A percentile compares a stretch with the other conserved stretches of the same genome.
Conservation (phyloP, 106 monocot genomes). For the Apostasia ramifera region DNA sequence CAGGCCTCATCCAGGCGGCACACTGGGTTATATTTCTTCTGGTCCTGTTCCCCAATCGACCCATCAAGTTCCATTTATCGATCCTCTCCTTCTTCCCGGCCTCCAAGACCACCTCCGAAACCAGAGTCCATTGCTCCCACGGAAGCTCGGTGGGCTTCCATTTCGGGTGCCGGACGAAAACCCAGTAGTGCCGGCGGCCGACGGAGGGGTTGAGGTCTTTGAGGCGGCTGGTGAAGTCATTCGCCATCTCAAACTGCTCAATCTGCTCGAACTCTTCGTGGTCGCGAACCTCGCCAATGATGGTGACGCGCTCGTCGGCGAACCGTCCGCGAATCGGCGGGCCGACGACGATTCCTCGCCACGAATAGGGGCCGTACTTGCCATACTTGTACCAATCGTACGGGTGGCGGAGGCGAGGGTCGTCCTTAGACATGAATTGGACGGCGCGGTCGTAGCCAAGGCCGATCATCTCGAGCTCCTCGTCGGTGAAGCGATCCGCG, state of each 20-base stretch:
- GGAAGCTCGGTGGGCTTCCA: slow-evolving; percentile 58
- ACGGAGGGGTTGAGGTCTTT: slow-evolving; percentile 24
- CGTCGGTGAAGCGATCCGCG: slow-evolving; percentile 75
- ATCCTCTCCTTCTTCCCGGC: slow-evolving; percentile 38
- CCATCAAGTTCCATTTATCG: slow-evolving; percentile 97
- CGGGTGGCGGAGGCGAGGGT: slow-evolving; percentile 83
- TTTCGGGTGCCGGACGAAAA: slow-evolving; percentile 89
- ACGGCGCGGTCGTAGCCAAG: slow-evolving; percentile 92
- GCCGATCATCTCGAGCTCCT: slow-evolving; percentile 86
- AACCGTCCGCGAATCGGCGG: slow-evolving; percentile 91
- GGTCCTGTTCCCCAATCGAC: slow-evolving; percentile 60
- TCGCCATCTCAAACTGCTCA: slow-evolving; percentile 78
- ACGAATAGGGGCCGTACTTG: slow-evolving; percentile 77
- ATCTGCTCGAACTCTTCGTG: slow-evolving; percentile 87
- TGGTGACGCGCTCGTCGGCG: slow-evolving; percentile 74
- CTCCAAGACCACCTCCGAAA: slow-evolving; percentile 63
- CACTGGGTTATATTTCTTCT: slow-evolving; percentile 73
- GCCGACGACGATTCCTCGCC: slow-evolving; percentile 91
- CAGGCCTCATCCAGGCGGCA: slow-evolving; percentile 87
- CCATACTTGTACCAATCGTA: slow-evolving; percentile 98
- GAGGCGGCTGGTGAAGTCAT: slow-evolving; percentile 46
- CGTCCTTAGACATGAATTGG: slow-evolving; percentile 71
- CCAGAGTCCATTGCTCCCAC: slow-evolving; percentile 94
- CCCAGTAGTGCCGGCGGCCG: slow-evolving; percentile 73
- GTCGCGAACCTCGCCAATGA: slow-evolving; percentile 51